These are phyloP conservation scores for Camelina neglecta DNA, from an alignment of 345 rosid genomes.

Conservation along the genomic window DNA sequence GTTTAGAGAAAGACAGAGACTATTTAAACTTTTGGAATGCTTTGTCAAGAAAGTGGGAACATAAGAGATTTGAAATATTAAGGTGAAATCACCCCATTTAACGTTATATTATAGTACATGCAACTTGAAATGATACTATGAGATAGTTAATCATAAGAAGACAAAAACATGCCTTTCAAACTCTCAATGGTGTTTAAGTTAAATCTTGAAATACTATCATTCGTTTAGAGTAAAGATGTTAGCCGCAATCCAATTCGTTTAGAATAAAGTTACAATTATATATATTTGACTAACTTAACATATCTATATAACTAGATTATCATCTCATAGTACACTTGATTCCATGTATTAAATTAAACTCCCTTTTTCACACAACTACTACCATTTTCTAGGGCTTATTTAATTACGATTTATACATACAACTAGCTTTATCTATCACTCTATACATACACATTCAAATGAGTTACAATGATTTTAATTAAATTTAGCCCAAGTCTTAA, in stretches of 20 bases:
- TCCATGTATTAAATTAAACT: neutral
- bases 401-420: neutral
- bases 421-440: neutral
- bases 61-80: neutral
- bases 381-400: neutral
- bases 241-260: conserved; percentile 3
- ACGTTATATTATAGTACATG: neutral
- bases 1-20: neutral
- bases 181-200: conserved; percentile 9
- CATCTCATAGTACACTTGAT: conserved; percentile 11
- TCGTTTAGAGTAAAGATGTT: conserved; percentile 15
- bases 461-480: neutral
- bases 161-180: conserved; percentile 24
- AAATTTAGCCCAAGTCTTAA: neutral
- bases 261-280: conserved; percentile 3
- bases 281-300: neutral
- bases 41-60: conserved; percentile 26
- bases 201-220: neutral
- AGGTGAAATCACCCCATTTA: neutral
- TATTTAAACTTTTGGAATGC: neutral
- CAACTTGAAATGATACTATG: conserved; percentile 25
- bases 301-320: conserved; percentile 17
- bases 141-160: conserved; percentile 10
- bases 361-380: conserved; percentile 23
- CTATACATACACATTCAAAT: neutral